phyloP scores from a whole-genome alignment of 352 stramenopile species.

The Thalassiosira mediterranea region DNA sequence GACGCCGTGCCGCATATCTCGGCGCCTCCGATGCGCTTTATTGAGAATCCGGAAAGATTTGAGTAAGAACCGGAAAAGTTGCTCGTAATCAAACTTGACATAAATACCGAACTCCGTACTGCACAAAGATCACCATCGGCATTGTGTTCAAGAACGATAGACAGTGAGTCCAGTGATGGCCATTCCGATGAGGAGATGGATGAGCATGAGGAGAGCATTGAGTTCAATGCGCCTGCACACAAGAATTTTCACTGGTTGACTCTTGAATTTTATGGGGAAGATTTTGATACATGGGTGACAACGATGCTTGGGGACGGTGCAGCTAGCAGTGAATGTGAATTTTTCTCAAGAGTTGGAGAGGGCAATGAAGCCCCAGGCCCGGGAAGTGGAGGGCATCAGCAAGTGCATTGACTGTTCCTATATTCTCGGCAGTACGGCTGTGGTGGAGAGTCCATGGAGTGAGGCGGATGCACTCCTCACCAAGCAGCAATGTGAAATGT shows the following conservation, averaged over 20 bases:
- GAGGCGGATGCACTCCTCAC: conserved; percentile 21
- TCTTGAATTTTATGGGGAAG: not conserved
- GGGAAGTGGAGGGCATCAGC: conserved; percentile 6
- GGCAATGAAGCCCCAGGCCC: not conserved
- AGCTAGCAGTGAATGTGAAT: not conserved
- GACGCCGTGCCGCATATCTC: too few species aligned
- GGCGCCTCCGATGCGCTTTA: too few species aligned
- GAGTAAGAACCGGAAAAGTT: too few species aligned
- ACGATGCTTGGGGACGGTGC: not conserved
- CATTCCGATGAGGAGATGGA: not conserved
- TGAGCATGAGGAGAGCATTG: not conserved
- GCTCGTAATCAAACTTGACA: too few species aligned
- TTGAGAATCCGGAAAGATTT: too few species aligned
- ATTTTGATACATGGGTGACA: not conserved
- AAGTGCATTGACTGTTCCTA: conserved; percentile 31
- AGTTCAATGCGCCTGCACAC: conserved; percentile 1
- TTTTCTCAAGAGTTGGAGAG: conserved; percentile 7
- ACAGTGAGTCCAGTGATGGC: too few species aligned
- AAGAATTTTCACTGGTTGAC: not conserved
- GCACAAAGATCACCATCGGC: too few species aligned
- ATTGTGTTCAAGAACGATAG: too few species aligned
- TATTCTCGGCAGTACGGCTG: conserved; percentile 20
- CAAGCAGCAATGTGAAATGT: conserved; percentile 14
- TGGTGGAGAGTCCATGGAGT: conserved; percentile 32
- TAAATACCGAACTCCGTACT: too few species aligned